Percentiles rank a stretch among this genome's conserved stretches.
Conservation (phyloP, 2,329 filamentous ascomycete genomes). For the Aspergillus sp. region DNA sequence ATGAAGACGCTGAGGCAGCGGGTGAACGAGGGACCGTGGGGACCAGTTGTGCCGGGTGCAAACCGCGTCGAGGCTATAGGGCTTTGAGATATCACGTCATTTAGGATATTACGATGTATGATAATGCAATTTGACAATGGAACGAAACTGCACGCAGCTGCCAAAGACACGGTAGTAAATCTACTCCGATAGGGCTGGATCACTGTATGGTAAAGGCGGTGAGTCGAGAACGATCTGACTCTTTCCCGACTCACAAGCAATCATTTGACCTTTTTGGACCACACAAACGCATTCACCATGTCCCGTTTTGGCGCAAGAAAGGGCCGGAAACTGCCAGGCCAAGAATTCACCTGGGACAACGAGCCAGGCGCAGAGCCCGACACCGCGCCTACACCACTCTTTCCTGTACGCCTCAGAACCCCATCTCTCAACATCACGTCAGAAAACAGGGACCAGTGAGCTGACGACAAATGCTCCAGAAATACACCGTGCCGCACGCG, state of each 20-base stretch:
- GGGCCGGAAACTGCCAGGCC: slow-evolving; percentile 30
- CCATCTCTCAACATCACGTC: background rate
- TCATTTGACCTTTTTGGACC: too few relatives aligned
- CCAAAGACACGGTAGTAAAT: background rate
- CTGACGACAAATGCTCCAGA: slow-evolving; percentile 15
- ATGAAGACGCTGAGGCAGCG: slow-evolving; percentile 30
- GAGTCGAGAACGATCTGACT: slow-evolving; percentile 10
- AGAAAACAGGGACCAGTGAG: background rate
- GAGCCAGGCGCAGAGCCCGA: slow-evolving; percentile 32
- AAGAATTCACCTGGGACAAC: slow-evolving; percentile 34
- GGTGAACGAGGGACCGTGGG: slow-evolving; percentile 34
- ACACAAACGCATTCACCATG: slow-evolving; percentile 23
- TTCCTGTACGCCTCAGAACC: slow-evolving; percentile 31
- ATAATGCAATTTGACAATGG: background rate
- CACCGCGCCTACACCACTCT: slow-evolving; percentile 38
- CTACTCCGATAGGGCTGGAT: background rate
- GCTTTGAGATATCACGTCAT: slow-evolving; percentile 12
- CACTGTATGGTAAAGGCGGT: slow-evolving; percentile 15
- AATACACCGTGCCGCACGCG: slow-evolving; percentile 28
- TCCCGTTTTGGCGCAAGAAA: slow-evolving; percentile 32
- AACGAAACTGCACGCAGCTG: background rate
- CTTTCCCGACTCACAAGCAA: too few relatives aligned
- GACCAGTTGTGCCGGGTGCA: slow-evolving; percentile 22
- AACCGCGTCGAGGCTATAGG: slow-evolving; percentile 29
- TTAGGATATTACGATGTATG: slow-evolving; percentile 3